Evolutionary conservation across 2,329 filamentous ascomycete genomes (phyloP).

Genomic region (Hortaea werneckii): DNA sequence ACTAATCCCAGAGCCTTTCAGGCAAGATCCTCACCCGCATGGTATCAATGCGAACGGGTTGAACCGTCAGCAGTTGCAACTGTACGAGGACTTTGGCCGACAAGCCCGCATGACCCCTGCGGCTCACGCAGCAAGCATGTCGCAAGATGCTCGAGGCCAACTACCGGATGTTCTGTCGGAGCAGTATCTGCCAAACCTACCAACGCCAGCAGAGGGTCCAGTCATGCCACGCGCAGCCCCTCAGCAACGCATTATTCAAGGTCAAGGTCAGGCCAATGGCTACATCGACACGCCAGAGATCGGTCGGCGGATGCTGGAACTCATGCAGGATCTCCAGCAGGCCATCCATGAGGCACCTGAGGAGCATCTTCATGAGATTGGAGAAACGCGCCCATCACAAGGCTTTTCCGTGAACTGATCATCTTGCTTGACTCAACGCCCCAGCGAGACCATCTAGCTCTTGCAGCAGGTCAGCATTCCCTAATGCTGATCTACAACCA

Average conservation of each 20-base stretch:
- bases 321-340: conserved; percentile 48
- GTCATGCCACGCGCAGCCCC: conserved; percentile 49
- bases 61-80: conserved; percentile 84
- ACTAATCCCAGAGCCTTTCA: conserved; percentile 88
- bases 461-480: conserved; percentile 41
- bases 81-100: conserved; percentile 92
- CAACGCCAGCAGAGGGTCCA: conserved; percentile 52
- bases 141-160: conserved; percentile 50
- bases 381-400: conserved; percentile 45
- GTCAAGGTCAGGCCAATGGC: conserved; percentile 45
- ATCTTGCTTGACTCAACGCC: conserved; percentile 43
- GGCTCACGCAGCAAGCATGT: conserved; percentile 44
- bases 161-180: conserved; percentile 54
- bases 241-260: conserved; percentile 36
- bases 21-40: conserved; percentile 55
- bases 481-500: conserved; percentile 43
- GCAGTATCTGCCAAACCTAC: conserved; percentile 51
- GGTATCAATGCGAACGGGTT: conserved; percentile 44
- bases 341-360: conserved; percentile 47
- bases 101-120: conserved; percentile 54
- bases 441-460: conserved; percentile 47
- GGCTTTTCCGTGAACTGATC: conserved; percentile 48
- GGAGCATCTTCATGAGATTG: conserved; percentile 48
- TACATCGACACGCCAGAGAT: conserved; percentile 46
- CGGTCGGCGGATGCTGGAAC: conserved; percentile 43